Evolutionary conservation across 208 protist species (phyloP).

Genomic region (Crithidia sp.): DNA sequence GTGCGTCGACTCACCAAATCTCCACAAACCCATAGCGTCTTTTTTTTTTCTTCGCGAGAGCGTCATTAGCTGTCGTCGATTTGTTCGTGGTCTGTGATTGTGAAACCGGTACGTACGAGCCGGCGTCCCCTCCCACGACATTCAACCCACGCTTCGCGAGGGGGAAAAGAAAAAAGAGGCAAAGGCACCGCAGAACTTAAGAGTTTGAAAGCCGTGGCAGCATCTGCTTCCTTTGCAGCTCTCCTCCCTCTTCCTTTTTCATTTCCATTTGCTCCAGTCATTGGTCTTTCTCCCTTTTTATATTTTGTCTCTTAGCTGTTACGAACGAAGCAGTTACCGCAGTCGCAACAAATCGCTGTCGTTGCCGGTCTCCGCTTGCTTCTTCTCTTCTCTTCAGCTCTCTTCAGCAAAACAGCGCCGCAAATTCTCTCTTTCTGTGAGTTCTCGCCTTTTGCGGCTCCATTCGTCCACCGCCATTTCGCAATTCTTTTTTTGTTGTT

Average conservation of each 20-base stretch:
- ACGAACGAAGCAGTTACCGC: no score
- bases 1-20: background rate
- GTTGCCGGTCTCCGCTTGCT: conserved; percentile 9
- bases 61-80: background rate
- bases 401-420: background rate
- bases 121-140: no score
- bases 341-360: background rate
- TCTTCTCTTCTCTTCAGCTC: background rate
- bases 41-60: background rate
- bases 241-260: background rate
- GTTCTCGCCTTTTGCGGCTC: no score
- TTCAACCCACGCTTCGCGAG: no score
- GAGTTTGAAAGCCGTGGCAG: no score
- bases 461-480: no score
- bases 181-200: no score
- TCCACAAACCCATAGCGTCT: background rate
- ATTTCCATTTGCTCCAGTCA: background rate
- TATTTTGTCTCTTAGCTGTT: conserved; percentile 14
- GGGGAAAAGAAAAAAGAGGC: no score
- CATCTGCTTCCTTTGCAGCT: background rate
- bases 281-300: background rate
- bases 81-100: no score
- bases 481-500: background rate
- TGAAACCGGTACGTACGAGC: no score
- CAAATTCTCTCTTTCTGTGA: no score